phyloP scores from a whole-genome alignment of 2,329 filamentous ascomycete species.

The Colletotrichum sp. region DNA sequence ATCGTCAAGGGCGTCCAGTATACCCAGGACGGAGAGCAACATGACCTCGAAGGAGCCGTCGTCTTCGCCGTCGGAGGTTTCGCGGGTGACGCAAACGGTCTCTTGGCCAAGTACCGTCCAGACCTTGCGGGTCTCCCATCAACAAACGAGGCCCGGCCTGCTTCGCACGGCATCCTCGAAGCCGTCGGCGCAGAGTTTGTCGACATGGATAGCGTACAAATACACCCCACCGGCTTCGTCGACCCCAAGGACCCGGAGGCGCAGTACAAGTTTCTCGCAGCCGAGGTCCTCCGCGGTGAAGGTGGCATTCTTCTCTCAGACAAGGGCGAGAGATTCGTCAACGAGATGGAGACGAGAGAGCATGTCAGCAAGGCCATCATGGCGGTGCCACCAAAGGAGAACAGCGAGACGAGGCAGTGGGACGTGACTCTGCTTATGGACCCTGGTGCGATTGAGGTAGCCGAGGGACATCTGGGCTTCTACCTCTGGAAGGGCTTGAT shows the following conservation, averaged over 20 bases:
- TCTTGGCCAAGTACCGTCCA: conserved; percentile 60
- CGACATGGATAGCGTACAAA: conserved; percentile 63
- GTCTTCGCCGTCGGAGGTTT: conserved; percentile 68
- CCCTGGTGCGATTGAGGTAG: conserved; percentile 57
- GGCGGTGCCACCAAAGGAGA: conserved; percentile 32
- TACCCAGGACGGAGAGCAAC: conserved; percentile 33
- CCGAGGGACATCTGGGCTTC: conserved; percentile 63
- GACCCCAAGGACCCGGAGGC: conserved; percentile 51
- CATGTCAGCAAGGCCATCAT: conserved; percentile 60
- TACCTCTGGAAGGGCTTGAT: conserved; percentile 68
- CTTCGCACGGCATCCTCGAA: conserved; percentile 51
- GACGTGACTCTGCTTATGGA: conserved; percentile 64
- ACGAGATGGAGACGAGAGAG: conserved; percentile 66
- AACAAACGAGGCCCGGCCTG: conserved; percentile 65
- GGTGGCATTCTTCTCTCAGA: conserved; percentile 60
- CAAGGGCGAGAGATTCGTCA: conserved; percentile 59
- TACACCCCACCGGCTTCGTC: conserved; percentile 70
- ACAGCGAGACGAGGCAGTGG: conserved; percentile 54
- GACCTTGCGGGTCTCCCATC: conserved; percentile 65
- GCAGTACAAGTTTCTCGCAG: conserved; percentile 65
- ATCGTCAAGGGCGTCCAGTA: conserved; percentile 60
- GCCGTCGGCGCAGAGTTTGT: conserved; percentile 46
- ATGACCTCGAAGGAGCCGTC: conserved; percentile 55
- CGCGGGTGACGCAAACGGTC: conserved; percentile 62
- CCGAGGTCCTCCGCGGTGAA: conserved; percentile 67